Evolutionary conservation across 2,329 filamentous ascomycete species (phyloP).

Genomic region (Dothideomycetes sp.): DNA sequence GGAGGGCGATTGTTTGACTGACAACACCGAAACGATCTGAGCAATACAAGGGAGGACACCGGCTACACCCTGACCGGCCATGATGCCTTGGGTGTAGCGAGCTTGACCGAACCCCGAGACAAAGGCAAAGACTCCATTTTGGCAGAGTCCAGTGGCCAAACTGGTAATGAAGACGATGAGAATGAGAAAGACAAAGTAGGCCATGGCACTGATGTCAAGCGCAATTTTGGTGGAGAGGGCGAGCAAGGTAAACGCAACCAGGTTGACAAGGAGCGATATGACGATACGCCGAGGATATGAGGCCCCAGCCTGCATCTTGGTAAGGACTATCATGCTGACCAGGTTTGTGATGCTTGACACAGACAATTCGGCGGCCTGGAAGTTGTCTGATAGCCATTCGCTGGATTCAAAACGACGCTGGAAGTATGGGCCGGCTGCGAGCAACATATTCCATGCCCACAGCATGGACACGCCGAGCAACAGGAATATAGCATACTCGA

Average conservation of each 20-base stretch:
- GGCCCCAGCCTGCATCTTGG: constrained; percentile 69
- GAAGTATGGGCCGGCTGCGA: constrained; percentile 91
- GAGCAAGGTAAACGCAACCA: constrained; percentile 65
- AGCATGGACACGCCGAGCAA: constrained; percentile 88
- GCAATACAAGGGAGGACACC: constrained; percentile 82
- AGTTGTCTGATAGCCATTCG: constrained; percentile 66
- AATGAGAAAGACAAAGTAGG: constrained; percentile 76
- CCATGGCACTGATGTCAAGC: constrained; percentile 48
- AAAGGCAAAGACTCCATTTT: constrained; percentile 92
- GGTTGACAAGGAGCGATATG: constrained; percentile 65
- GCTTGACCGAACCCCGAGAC: constrained; percentile 74
- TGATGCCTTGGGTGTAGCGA: constrained; percentile 92
- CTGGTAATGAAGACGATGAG: constrained; percentile 71
- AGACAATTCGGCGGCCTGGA: constrained; percentile 81
- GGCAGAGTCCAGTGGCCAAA: constrained; percentile 72
- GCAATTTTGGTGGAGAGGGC: constrained; percentile 69
- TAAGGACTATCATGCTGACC: constrained; percentile 62
- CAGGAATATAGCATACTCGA: constrained; percentile 78
- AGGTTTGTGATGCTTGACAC: constrained; percentile 82
- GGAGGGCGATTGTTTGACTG: constrained; percentile 36
- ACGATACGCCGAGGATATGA: constrained; percentile 85
- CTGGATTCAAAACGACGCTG: constrained; percentile 66
- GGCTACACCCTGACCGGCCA: constrained; percentile 87
- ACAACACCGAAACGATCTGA: constrained; percentile 75
- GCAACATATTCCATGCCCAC: constrained; percentile 99